Evolutionary conservation across 345 rosid genomes (phyloP), one percentile per base, ranked within the genome.

Genomic region (Euphorbia tirucalli): DNA sequence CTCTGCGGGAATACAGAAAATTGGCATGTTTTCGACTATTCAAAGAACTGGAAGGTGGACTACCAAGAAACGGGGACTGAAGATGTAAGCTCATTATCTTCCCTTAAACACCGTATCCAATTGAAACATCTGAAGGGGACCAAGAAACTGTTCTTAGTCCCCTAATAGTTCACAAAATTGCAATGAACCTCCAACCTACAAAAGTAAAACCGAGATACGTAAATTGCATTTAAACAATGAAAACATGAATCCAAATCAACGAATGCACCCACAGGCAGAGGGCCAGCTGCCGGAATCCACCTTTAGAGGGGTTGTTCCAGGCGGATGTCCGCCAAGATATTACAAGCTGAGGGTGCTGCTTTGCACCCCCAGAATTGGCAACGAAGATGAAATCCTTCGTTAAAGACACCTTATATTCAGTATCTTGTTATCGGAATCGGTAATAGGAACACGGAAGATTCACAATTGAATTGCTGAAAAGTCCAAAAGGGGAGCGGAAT

Each of bases 131-230:
- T 81, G 81, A 65, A 69, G 86, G 93, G 91, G 91, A 88, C 93
- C 87, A 83, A 83, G 88, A 79, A 83, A 59, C 70, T 56, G 71
- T 83, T 85, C 87, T 82, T 77, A 86, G 87, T 83, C 91, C 87
- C 91, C 85, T 24, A 46, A 21, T 22, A 32, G 39, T 64, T 77
- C 77, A 77, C 31, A 16, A 54, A 35, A 66, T 22, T 19, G n/a
- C 31, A 46, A 65, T 14, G 28, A 37, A 7, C 79, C 77, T 56
- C 74, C 75, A 61, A 56, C 77, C 79, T 75, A 60, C 68, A 71
- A 49, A 71, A 61, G 3, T 16, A 25, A 24, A 49, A 0, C 15
- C 25, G 18, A 37, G 35, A 30, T 21, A 60, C 31, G 18, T 5
- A 13, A n/a, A 43, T 22, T 37, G 4, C 37, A 44, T 71, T 7